phyloP scores from a whole-genome alignment of 441 rosid genomes.

The Cnidoscolus chayamansa region DNA sequence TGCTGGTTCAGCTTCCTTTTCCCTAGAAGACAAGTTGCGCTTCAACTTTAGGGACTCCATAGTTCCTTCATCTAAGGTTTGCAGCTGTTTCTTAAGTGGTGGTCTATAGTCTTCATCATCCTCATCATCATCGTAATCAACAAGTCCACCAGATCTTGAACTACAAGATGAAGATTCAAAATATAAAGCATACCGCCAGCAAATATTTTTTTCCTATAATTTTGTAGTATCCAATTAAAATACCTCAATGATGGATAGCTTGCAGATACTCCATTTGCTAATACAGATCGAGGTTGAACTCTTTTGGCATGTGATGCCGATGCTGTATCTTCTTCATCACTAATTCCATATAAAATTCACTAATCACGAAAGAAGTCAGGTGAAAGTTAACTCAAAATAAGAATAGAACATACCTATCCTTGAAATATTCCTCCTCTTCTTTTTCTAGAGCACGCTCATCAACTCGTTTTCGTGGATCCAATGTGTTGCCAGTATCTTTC shows the following conservation, averaged over 20 bases:
- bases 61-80: slow-evolving; percentile 55
- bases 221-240: slow-evolving; percentile 22
- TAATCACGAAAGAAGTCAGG: slow-evolving; percentile 6
- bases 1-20: slow-evolving; percentile 55
- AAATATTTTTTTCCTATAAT: slow-evolving; percentile 1
- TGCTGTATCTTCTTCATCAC: slow-evolving; percentile 94
- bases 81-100: slow-evolving; percentile 72
- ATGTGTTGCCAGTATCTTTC: slow-evolving; percentile 45
- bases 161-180: slow-evolving; percentile 30
- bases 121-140: slow-evolving; percentile 94
- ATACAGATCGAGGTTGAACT: slow-evolving; percentile 47
- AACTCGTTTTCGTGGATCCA: slow-evolving; percentile 60
- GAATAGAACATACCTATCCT: slow-evolving; percentile 58
- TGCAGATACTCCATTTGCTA: slow-evolving; percentile 73
- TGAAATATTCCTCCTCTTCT: slow-evolving; percentile 98
- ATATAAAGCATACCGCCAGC: slow-evolving; percentile 7
- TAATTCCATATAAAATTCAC: slow-evolving; percentile 33
- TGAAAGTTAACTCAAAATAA: slow-evolving; percentile 14
- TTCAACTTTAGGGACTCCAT: slow-evolving; percentile 67
- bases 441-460: slow-evolving; percentile 94
- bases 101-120: slow-evolving; percentile 92
- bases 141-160: slow-evolving; percentile 78
- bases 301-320: slow-evolving; percentile 66
- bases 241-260: slow-evolving; percentile 62
- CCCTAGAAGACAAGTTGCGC: slow-evolving; percentile 58